A percentile compares a stretch with the other conserved stretches of the same genome.
Evolutionary conservation across 2,329 filamentous ascomycete species (phyloP).

Genomic region (Leptographium lundbergii): DNA sequence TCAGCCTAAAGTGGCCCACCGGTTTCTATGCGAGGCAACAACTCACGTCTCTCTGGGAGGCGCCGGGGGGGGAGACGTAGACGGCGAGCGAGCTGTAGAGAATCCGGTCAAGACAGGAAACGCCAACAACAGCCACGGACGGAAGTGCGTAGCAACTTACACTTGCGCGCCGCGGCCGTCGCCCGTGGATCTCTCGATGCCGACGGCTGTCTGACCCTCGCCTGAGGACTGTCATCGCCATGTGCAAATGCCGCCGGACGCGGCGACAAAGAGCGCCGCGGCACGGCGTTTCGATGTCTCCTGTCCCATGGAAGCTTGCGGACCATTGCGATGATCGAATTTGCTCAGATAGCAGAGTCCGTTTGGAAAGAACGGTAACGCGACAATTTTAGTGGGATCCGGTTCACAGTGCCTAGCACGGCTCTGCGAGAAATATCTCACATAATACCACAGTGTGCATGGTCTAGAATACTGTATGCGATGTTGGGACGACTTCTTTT

Average conservation of each 20-base stretch:
- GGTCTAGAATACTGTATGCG: not conserved
- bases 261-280: not conserved
- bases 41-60: constrained; percentile 16
- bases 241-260: not conserved
- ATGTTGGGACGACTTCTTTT: not conserved
- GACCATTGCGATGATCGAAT: constrained; percentile 7
- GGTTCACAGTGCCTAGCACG: no score
- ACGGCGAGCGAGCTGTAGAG: constrained; percentile 15
- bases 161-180: not conserved
- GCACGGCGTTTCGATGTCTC: not conserved
- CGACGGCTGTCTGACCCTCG: not conserved
- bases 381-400: not conserved
- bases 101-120: not conserved
- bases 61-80: constrained; percentile 19
- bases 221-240: not conserved
- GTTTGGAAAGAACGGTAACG: not conserved
- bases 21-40: not conserved
- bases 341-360: not conserved
- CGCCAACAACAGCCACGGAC: not conserved
- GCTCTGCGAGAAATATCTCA: no score
- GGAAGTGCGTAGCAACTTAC: not conserved
- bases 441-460: not conserved
- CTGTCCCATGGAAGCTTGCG: constrained; percentile 14
- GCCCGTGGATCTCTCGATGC: not conserved
- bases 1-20: not conserved